Base-by-base conservation (phyloP, 2,329 filamentous ascomycete genomes). In the Reticulascus tulasneorum region DNA sequence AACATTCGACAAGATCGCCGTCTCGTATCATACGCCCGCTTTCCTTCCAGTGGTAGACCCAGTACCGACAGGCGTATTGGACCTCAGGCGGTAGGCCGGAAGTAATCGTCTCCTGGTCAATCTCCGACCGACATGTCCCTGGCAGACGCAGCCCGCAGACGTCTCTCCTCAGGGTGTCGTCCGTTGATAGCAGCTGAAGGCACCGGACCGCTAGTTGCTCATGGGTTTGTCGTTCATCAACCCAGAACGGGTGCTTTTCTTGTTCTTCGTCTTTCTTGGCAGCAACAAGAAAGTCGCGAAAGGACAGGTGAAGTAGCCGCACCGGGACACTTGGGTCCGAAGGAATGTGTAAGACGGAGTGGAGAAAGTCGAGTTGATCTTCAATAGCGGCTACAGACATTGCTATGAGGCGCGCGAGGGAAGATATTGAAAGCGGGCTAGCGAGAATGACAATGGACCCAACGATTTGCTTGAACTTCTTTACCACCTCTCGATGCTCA, bases 41-140 rank as follows among this genome's bases (percentile, higher is more conserved):
- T n/a, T 53, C 28, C 35, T 51, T 41, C 15, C 51, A 23, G 48
- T 67, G 62, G 23, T 59, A 13, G 5, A 39, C 35, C 47, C 59
- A 70, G 43, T 67, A 64, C 2, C 49, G 48, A 47, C 62, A 67
- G 10, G 62, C 61, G 50, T 70, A 71, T 36, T 54, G 54, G 9
- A 65, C 19, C 10, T 58, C 51, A 7, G 49, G 16, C 7, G 58
- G 48, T 19, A 65, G 23, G 27, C 22, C 38, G 9, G 32, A 5
- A 15, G 55, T 37, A 18, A 58, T 49, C 28, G 24, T 44, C 20
- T 41, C 17, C 11, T 29, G 34, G 20, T 50, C 39, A 10, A 62
- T 40, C 8, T 50, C 44, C 6, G 43, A 45, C 26, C 46, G 48
- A 23, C 30, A 29, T 26, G 26, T 55, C 19, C 55, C 55, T 20